Conservation (phyloP, 495 filamentous ascomycete species). For the Penicillium taxi region DNA sequence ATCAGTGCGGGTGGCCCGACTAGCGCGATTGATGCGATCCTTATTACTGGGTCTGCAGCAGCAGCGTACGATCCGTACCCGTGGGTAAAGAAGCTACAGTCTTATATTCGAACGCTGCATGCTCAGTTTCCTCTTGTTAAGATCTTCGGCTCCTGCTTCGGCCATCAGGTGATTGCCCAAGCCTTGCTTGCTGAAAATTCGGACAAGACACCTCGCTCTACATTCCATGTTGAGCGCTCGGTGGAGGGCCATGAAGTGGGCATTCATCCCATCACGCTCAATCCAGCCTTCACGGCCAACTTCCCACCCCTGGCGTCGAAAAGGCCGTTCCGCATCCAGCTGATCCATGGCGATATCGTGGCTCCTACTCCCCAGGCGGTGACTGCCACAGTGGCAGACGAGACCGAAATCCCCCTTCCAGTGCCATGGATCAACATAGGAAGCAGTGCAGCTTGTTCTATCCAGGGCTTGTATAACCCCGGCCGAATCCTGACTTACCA, state of each 20-base stretch:
- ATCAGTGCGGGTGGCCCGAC: constrained; percentile 9
- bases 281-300: constrained; percentile 18
- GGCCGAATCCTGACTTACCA: constrained; percentile 33
- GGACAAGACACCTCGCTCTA: not conserved
- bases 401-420: constrained; percentile 5
- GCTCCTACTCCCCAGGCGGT: constrained; percentile 13
- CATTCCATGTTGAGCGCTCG: constrained; percentile 19
- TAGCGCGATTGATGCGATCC: constrained; percentile 28
- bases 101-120: constrained; percentile 30
- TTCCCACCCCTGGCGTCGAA: constrained; percentile 18
- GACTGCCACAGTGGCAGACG: constrained; percentile 1
- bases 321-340: constrained; percentile 22
- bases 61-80: constrained; percentile 30
- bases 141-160: constrained; percentile 44
- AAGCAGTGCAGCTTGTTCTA: constrained; percentile 21
- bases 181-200: constrained; percentile 18
- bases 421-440: constrained; percentile 31
- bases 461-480: constrained; percentile 36
- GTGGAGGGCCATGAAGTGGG: constrained; percentile 33
- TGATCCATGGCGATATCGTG: constrained; percentile 30
- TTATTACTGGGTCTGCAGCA: constrained; percentile 33
- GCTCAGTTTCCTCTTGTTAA: constrained; percentile 32
- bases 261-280: constrained; percentile 26
- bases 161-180: constrained; percentile 41
- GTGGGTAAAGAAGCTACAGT: constrained; percentile 27